Evolutionary conservation across 352 stramenopile species (phyloP).

Genomic region (Lagenidium sp.): DNA sequence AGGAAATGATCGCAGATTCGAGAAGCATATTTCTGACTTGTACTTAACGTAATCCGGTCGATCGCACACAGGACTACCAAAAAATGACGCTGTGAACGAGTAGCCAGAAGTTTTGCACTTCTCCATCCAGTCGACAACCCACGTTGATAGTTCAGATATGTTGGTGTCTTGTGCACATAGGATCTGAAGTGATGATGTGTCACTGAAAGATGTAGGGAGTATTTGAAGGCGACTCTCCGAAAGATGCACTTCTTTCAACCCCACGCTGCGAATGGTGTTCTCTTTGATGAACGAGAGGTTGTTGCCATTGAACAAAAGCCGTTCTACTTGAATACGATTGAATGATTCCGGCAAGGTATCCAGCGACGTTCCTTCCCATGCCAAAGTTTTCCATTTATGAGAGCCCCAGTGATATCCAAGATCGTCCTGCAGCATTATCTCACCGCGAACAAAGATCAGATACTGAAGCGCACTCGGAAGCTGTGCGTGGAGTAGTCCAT

Average conservation of each 20-base stretch:
- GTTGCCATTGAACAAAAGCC: not conserved
- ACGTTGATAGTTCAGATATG: not conserved
- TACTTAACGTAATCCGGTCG: no score
- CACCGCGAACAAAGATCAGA: not conserved
- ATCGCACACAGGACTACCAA: constrained; percentile 1
- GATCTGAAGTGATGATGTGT: not conserved
- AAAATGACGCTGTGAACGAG: constrained; percentile 1
- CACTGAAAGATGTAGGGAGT: not conserved
- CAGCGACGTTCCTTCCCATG: not conserved
- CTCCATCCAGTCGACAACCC: not conserved
- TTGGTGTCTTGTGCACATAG: constrained; percentile 1
- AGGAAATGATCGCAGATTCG: no score
- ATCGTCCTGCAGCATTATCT: constrained; percentile 1
- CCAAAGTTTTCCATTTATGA: not conserved
- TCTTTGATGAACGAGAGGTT: no score
- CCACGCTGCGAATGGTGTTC: not conserved
- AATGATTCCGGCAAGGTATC: not conserved
- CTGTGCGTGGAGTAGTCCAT: not conserved
- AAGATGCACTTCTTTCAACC: not conserved
- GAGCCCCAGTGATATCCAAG: not conserved
- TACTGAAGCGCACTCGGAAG: not conserved
- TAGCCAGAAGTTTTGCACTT: no score
- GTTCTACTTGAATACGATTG: not conserved
- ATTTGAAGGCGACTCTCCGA: not conserved
- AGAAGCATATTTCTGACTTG: no score